Base-by-base conservation (phyloP, 176 grass and related monocot species). In the Poa pratensis region DNA sequence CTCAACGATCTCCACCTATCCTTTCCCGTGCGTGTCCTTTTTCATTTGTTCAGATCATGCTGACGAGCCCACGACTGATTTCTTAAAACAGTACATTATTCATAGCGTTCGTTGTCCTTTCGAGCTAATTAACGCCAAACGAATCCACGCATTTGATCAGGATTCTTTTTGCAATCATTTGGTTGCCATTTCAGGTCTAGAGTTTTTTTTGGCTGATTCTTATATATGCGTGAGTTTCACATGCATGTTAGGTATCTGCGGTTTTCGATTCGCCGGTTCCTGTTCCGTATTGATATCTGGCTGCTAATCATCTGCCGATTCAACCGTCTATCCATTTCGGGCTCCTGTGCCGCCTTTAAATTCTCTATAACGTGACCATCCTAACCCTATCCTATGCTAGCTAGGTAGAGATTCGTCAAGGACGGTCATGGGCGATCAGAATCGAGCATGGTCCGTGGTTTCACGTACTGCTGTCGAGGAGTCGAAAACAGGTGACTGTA, bases 1-100 rank as follows among this genome's bases (percentile, higher is more conserved):
- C 48, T 86, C 66, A 58, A 63, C 74, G 4, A 28, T 90, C 50
- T 39, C 73, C 66, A 83, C 74, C 84, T 79, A 53, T 35, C 64
- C n/a, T 46, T 46, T 17, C 18, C 23, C 11, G 9, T 86, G 54
- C 1, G 14, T 77, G 78, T 73, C 72, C 46, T 73, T 58, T 57
- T 69, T 45, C 34, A 18, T 69, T 78, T 64, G 42, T 64, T 66
- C 62, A 32, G 74, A 79, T 66, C 72, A 52, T 32, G 76, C 73
- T 49, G 40, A 83, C 55, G 52, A 24, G 69, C 69, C 24, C 24
- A 61, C 58, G 53, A 82, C 30, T 71, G 45, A 48, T 54, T 65
- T 82, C 20, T 78, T 76, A 66, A 78, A 74, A 39, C 71, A 59
- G 18, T 19, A 53, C 30, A 54, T 61, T 35, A 55, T 26, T 23